phyloP scores from a whole-genome alignment of 1,139 yeast genomes.

The Blastobotrys ciferrii region DNA sequence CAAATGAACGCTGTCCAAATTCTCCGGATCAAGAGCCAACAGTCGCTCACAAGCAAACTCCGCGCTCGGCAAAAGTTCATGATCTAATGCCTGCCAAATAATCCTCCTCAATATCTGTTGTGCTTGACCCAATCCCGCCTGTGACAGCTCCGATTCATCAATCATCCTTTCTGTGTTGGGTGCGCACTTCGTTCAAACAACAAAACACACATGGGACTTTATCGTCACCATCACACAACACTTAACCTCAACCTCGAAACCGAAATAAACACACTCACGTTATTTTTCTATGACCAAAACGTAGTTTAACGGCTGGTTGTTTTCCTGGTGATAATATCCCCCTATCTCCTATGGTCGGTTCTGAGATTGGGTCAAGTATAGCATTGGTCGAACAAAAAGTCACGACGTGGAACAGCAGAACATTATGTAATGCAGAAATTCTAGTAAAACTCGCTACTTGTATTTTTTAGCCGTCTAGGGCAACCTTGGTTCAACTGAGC shows the following conservation, averaged over 20 bases:
- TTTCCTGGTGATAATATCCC: too few relatives aligned
- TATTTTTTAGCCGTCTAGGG: too few relatives aligned
- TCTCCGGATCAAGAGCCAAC: constrained; percentile 50
- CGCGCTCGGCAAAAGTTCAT: constrained; percentile 66
- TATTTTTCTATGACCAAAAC: too few relatives aligned
- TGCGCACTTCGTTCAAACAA: not conserved
- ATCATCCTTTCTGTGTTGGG: not conserved
- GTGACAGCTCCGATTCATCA: constrained; percentile 4
- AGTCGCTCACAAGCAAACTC: constrained; percentile 79
- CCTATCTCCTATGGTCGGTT: too few relatives aligned
- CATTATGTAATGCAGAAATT: too few relatives aligned
- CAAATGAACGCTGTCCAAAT: constrained; percentile 53
- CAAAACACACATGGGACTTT: not conserved
- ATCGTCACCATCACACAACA: not conserved
- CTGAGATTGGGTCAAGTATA: too few relatives aligned
- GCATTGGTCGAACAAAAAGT: too few relatives aligned
- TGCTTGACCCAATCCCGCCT: not conserved
- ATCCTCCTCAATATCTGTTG: constrained; percentile 24
- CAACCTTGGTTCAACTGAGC: too few relatives aligned
- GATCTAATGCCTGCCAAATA: constrained; percentile 68
- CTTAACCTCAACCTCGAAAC: not conserved
- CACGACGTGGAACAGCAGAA: too few relatives aligned
- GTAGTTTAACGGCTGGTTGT: too few relatives aligned
- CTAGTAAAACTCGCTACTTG: too few relatives aligned
- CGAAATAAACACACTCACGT: too few relatives aligned